Conservation (phyloP, 2,329 filamentous ascomycete genomes). For the Fusarium hainanense region DNA sequence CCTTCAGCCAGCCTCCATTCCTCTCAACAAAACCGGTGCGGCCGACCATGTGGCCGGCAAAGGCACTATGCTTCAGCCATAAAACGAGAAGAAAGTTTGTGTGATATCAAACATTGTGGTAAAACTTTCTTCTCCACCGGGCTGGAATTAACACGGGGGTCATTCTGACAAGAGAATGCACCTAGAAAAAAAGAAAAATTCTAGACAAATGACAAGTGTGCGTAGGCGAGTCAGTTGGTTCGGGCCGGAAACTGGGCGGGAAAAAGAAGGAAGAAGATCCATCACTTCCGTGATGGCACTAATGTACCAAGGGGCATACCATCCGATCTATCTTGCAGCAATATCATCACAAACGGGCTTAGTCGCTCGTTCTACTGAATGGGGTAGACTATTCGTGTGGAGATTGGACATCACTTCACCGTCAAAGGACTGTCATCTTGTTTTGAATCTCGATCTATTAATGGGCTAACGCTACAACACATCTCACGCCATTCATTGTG, state of each 20-base stretch:
- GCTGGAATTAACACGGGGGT: not conserved
- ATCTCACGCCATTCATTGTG: slow-evolving; percentile 4
- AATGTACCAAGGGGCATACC: slow-evolving; percentile 26
- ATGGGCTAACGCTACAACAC: not conserved
- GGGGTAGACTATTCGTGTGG: not conserved
- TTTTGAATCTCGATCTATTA: slow-evolving; percentile 7
- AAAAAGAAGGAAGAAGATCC: slow-evolving; percentile 9
- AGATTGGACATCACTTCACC: not conserved
- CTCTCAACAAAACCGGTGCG: not conserved
- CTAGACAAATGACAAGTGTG: slow-evolving; percentile 2
- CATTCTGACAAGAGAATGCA: not conserved
- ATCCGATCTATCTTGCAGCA: slow-evolving; percentile 24
- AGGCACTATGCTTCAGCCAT: not conserved
- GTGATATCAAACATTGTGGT: not conserved
- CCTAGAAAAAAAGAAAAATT: slow-evolving; percentile 7
- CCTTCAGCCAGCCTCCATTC: not conserved
- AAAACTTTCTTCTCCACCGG: not conserved
- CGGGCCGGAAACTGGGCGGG: slow-evolving; percentile 5
- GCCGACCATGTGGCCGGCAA: slow-evolving; percentile 15
- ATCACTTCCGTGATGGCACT: slow-evolving; percentile 12
- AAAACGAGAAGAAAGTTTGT: not conserved
- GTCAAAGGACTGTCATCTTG: not conserved
- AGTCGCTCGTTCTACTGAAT: not conserved
- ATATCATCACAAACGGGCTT: slow-evolving; percentile 15
- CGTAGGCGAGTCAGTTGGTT: slow-evolving; percentile 13